These are phyloP conservation scores for Malus sieversii DNA, from an alignment of 306 rosid genomes.

Conservation along the genomic window DNA sequence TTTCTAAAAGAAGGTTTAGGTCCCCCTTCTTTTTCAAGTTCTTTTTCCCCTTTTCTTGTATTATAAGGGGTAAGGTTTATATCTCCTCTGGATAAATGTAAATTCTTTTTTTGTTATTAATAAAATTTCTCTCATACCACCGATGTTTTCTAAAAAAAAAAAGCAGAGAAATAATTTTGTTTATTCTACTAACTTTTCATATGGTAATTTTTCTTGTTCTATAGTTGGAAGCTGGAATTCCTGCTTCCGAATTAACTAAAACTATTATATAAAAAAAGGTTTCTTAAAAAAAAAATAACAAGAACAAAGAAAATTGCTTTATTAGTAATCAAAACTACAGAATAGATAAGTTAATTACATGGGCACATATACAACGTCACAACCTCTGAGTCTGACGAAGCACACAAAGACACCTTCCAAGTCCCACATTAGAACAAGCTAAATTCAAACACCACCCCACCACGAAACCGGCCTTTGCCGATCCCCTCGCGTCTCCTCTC, in stretches of 20 bases:
- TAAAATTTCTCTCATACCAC: too few species aligned
- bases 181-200: not conserved
- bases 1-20: too few species aligned
- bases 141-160: too few species aligned
- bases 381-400: not conserved
- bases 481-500: not conserved
- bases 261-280: too few species aligned
- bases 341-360: not conserved
- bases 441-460: conserved; percentile 16
- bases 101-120: too few species aligned
- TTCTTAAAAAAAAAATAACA: not conserved
- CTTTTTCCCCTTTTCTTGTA: too few species aligned
- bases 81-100: too few species aligned
- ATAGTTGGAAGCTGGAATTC: not conserved
- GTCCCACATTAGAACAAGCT: not conserved
- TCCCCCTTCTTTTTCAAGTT: too few species aligned
- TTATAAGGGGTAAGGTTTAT: too few species aligned
- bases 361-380: not conserved
- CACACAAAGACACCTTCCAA: conserved; percentile 15
- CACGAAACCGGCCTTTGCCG: conserved; percentile 14
- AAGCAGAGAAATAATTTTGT: too few species aligned
- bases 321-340: not conserved
- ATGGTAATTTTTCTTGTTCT: not conserved
- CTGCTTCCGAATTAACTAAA: not conserved
- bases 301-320: not conserved